A percentile compares a stretch with the other conserved stretches of the same genome.
These are phyloP conservation scores for Syzygium aqueum DNA, from an alignment of 345 rosid genomes.

Conservation along the genomic window DNA sequence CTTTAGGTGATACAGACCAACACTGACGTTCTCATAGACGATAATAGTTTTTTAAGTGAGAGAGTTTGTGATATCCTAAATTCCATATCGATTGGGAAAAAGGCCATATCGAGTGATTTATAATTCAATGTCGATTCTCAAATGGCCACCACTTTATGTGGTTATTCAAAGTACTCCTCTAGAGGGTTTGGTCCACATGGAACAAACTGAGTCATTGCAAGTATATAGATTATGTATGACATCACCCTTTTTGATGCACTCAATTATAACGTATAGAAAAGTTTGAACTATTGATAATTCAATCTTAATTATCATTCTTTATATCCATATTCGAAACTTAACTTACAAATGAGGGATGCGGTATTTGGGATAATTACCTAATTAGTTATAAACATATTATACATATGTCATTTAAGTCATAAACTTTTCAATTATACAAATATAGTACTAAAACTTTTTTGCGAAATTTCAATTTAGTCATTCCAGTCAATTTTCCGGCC, in stretches of 20 bases:
- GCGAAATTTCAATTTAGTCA: background rate
- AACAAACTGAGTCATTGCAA: background rate
- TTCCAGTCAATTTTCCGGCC: background rate
- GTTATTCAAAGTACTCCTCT: background rate
- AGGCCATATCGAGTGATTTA: background rate
- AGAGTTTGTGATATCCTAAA: background rate
- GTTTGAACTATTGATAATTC: background rate
- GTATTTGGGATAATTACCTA: background rate
- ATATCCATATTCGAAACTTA: background rate
- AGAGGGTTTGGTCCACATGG: background rate
- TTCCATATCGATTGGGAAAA: background rate
- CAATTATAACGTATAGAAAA: background rate
- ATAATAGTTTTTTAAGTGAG: background rate
- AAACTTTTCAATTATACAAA: background rate
- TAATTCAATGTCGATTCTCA: background rate
- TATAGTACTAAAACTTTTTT: background rate
- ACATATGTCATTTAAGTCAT: accelerated
- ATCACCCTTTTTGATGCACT: background rate
- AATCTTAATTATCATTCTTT: background rate
- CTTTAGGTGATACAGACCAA: background rate
- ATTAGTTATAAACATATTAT: background rate
- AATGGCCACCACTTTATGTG: background rate
- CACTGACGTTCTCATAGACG: background rate
- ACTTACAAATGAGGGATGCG: background rate
- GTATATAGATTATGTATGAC: background rate